Base-by-base conservation (phyloP, 2,329 filamentous ascomycete species). In the Neoarthrinium moseri region DNA sequence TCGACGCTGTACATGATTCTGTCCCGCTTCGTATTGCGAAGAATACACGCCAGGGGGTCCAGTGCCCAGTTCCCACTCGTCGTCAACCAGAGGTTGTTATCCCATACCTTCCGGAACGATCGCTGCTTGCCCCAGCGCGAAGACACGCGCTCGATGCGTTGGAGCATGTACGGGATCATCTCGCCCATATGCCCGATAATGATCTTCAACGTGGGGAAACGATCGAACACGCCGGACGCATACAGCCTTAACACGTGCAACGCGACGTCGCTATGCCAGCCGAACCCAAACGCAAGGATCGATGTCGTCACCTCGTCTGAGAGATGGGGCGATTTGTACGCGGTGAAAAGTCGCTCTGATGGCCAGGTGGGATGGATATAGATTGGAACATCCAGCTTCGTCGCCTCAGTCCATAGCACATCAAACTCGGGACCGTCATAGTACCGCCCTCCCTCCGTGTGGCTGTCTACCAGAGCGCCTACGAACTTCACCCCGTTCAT, bases 211-310 rank as follows among this genome's bases (percentile, higher is more conserved):
- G 56, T 62, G 0, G 78, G 78, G 34, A 73, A 75, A 4, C 67
- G 62, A 56, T 83, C 80, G 50, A 84, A 84, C 2, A 81, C 53
- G 2, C 78, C 77, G 0, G 68, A 63, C 1, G 74, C 71, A 51
- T 70, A 82, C 2, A 84, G 66, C 11, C 68, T 63, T 13, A 80
- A 52, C 6, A 78, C 52, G 40, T 75, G 72, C 24, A 79, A 55
- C 0, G 68, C 77, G 1, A 72, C 73, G 8, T 77, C 70, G 6
- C 61, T 60, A 53, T 81, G 78, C 71, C 76, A 79, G 6, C 74
- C 74, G 61, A 69, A 76, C 0, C 67, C 72, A 32, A 61, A 68
- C 12, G 66, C 63, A 11, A 37, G 12, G 7, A 66, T 66, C 40
- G 79, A 59, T 8, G 61, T 56, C 12, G 46, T 20, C 2, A 58